Conservation (phyloP, 768 basidiomycete genomes). For the Pluteus cervinus region DNA sequence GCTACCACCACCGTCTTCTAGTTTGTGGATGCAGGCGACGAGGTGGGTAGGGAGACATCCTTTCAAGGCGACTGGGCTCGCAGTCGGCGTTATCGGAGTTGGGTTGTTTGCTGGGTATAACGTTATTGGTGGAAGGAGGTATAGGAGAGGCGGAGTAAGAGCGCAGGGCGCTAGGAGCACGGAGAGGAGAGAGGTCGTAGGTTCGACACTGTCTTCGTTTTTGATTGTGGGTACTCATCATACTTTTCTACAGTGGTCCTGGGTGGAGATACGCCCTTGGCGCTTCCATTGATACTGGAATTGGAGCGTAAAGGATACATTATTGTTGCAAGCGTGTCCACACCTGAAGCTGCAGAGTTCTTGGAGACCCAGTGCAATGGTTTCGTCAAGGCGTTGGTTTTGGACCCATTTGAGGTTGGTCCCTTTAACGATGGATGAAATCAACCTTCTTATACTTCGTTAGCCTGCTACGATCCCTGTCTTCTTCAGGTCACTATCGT, state of each 20-base stretch:
- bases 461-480: slow-evolving; percentile 68
- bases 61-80: slow-evolving; percentile 50
- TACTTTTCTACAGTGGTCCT: slow-evolving; percentile 52
- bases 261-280: slow-evolving; percentile 73
- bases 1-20: slow-evolving; percentile 43
- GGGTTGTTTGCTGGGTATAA: slow-evolving; percentile 59
- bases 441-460: slow-evolving; percentile 4
- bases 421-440: not conserved
- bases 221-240: not conserved
- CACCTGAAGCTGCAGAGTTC: slow-evolving; percentile 54
- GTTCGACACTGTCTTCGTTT: slow-evolving; percentile 30
- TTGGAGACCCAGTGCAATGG: slow-evolving; percentile 67
- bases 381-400: slow-evolving; percentile 73
- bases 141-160: slow-evolving; percentile 20
- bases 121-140: too few species aligned
- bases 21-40: slow-evolving; percentile 38
- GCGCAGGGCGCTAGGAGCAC: slow-evolving; percentile 37
- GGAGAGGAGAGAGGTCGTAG: slow-evolving; percentile 65
- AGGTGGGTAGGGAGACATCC: slow-evolving; percentile 57
- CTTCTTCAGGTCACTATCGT: slow-evolving; percentile 77
- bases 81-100: slow-evolving; percentile 51
- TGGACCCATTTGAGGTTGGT: slow-evolving; percentile 72
- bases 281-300: slow-evolving; percentile 64
- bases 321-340: slow-evolving; percentile 73
- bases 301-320: slow-evolving; percentile 79